Evolutionary conservation across 305 asterid genomes (phyloP), one percentile per base, ranked within the genome.

Genomic region (Solanum chacoense): DNA sequence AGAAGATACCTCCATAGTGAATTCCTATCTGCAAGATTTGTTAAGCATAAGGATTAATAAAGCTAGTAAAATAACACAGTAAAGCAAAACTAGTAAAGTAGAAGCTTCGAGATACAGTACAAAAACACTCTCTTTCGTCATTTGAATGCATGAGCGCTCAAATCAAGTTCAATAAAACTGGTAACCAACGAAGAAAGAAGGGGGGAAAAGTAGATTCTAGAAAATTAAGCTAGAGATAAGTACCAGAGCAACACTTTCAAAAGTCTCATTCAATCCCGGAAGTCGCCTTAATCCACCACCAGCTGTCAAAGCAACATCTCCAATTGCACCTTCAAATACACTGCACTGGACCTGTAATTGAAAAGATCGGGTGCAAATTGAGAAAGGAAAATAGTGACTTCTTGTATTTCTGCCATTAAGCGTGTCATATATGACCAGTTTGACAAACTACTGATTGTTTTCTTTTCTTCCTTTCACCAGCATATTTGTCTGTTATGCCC

Each of bases 181-280:
- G 87, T 72, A 85, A 50, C 85, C 32, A 38, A 37, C 24, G 22
- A 50, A 11, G 45, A 81, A 18, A 40, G 69, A 42, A 42, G 12
- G 73, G 38, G 72, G 7, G 9, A 3, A 18, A 18, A 18, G 85
- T 37, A 37, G 29, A 78, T 37, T 78, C n/a, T 40, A 38, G 85
- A 38, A 38, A 79, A 79, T 24, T 35, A 81, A 89, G 36, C 79
- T 29, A 77, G 67, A 88, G 36, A 89, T 36, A 78, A 85, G 69
- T 95, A 97, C 99, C 98, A 96, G 91, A 55, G 99, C 99, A 86
- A 93, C 99, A 94, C 93, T 95, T 93, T 96, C 99, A 75, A 87
- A 95, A 79, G 90, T 93, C 88, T 92, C 95, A 77, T 88, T 84
- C 88, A 96, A 78, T 37, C 98, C 98, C 11, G 99, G 98, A 84